Percentiles rank a stretch among this genome's conserved stretches.
Evolutionary conservation across 176 grass and related monocot genomes (phyloP).

Genomic region (Alloteropsis semialata): DNA sequence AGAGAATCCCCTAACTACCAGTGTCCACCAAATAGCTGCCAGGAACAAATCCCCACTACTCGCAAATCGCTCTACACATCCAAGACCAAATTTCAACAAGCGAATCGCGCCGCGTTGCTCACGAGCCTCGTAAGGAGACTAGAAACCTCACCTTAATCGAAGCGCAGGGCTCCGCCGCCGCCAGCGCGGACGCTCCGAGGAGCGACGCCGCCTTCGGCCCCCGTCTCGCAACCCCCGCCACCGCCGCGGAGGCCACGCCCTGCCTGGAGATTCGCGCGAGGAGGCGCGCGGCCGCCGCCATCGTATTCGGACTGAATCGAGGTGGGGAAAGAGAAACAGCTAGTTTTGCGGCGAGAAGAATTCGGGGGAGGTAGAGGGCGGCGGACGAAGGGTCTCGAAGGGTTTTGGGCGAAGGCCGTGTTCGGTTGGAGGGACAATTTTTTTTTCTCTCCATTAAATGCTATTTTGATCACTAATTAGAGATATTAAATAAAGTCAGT

Average conservation of each 20-base stretch:
- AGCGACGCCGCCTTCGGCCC: not conserved
- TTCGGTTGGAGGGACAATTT: no score
- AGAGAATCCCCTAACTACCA: no score
- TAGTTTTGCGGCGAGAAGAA: conserved; percentile 8
- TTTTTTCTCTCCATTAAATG: no score
- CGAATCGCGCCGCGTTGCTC: no score
- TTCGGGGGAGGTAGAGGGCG: no score
- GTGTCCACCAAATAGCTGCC: not conserved
- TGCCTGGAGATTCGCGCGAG: conserved; percentile 16
- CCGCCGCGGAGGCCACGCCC: not conserved
- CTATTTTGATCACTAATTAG: no score
- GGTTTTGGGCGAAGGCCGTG: not conserved
- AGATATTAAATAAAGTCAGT: no score
- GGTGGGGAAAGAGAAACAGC: not conserved
- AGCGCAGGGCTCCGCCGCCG: not conserved
- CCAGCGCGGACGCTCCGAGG: not conserved
- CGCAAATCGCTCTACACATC: not conserved
- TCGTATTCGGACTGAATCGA: conserved; percentile 15
- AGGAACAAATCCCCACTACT: not conserved
- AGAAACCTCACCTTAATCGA: conserved; percentile 23
- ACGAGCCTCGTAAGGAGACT: not conserved
- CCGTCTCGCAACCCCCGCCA: not conserved
- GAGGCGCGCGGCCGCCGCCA: conserved; percentile 18
- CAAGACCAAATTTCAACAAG: not conserved
- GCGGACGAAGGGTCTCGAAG: conserved; percentile 12